Conservation (phyloP, 2,329 filamentous ascomycete species). For the Seiridium unicorne region DNA sequence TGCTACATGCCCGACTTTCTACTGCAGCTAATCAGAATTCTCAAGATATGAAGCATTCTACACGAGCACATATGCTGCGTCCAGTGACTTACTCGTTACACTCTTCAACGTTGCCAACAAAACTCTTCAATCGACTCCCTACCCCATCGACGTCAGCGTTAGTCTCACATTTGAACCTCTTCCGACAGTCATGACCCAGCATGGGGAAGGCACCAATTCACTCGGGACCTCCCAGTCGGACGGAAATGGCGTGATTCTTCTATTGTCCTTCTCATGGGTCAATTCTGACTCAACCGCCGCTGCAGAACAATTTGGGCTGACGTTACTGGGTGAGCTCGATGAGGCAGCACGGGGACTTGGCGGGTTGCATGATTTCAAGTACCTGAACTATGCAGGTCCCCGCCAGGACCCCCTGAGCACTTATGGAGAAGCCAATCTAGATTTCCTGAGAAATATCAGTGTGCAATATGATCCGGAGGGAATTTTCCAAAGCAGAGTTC, state of each 20-base stretch:
- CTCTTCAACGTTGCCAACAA: background rate
- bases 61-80: background rate
- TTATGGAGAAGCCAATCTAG: constrained; percentile 15
- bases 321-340: background rate
- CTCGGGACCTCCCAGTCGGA: constrained; percentile 6
- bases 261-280: constrained; percentile 8
- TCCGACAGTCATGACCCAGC: constrained; percentile 7
- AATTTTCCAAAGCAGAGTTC: constrained; percentile 21
- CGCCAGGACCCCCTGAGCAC: constrained; percentile 15
- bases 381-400: constrained; percentile 18
- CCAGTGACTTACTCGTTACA: background rate
- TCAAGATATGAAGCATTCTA: background rate
- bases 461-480: constrained; percentile 22
- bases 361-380: background rate
- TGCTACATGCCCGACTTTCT: background rate
- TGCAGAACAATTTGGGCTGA: background rate
- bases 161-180: constrained; percentile 13
- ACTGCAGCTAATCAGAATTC: background rate
- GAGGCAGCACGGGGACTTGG: background rate
- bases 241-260: constrained; percentile 10
- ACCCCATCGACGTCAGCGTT: constrained; percentile 4
- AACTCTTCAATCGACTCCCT: background rate
- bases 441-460: constrained; percentile 15
- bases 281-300: background rate
- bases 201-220: constrained; percentile 3